Conservation (phyloP, 768 basidiomycete genomes). For the Pisolithus sp. region DNA sequence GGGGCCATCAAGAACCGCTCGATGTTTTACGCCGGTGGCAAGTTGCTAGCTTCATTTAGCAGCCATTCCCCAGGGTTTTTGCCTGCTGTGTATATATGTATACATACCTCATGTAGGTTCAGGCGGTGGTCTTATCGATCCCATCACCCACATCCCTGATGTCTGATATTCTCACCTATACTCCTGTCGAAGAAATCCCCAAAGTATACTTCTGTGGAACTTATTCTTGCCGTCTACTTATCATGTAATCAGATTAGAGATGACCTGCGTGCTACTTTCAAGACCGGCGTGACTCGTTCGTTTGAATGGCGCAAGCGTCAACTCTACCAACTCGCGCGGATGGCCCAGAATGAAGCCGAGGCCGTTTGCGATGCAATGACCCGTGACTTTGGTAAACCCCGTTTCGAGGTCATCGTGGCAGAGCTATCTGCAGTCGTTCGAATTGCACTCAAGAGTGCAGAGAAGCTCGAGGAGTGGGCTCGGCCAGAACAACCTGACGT, state of each 20-base stretch:
- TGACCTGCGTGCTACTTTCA: slow-evolving; percentile 42
- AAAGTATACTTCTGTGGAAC: slow-evolving; percentile 10
- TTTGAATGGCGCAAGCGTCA: slow-evolving; percentile 60
- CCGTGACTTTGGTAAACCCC: slow-evolving; percentile 48
- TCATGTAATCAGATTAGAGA: slow-evolving; percentile 27
- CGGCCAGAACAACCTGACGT: slow-evolving; percentile 36
- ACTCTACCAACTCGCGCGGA: slow-evolving; percentile 52
- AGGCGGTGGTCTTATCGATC: too few species aligned
- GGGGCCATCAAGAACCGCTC: too few species aligned
- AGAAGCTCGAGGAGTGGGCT: slow-evolving; percentile 55
- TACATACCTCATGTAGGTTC: too few species aligned
- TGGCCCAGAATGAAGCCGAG: slow-evolving; percentile 57
- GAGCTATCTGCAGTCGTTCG: slow-evolving; percentile 45
- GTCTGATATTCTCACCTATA: slow-evolving; percentile 6
- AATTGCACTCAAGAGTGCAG: slow-evolving; percentile 36
- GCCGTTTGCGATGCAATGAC: slow-evolving; percentile 38
- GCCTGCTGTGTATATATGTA: too few species aligned
- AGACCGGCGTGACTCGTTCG: slow-evolving; percentile 41
- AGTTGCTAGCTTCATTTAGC: too few species aligned
- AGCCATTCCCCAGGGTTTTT: too few species aligned
- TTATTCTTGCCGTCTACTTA: background rate
- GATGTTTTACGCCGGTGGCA: too few species aligned
- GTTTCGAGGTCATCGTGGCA: slow-evolving; percentile 23
- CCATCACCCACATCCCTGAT: background rate
- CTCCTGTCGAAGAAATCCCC: slow-evolving; percentile 18